phyloP scores from a whole-genome alignment of 495 filamentous ascomycete genomes.

The Venustampulla echinocandica region DNA sequence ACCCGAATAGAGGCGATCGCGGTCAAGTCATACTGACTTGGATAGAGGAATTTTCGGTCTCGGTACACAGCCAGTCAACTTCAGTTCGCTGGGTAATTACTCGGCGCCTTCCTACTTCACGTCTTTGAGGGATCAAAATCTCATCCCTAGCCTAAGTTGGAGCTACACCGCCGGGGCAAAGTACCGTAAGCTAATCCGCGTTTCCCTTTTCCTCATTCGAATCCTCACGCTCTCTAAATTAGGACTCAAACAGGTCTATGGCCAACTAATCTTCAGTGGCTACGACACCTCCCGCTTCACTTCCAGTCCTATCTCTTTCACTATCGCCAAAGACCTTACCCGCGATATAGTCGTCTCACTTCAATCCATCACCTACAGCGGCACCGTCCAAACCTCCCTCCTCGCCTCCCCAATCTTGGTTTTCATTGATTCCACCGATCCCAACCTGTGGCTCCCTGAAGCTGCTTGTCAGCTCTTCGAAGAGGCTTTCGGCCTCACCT shows the following conservation, averaged over 20 bases:
- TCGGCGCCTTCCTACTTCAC: constrained; percentile 40
- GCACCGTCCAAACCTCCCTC: constrained; percentile 14
- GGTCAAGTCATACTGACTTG: background rate
- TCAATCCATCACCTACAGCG: constrained; percentile 33
- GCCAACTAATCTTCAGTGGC: constrained; percentile 46
- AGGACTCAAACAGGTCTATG: constrained; percentile 41
- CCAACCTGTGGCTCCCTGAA: constrained; percentile 47
- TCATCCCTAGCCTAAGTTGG: constrained; percentile 46
- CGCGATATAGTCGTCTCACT: constrained; percentile 43
- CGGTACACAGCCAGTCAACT: constrained; percentile 24
- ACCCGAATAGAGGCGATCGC: background rate
- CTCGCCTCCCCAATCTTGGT: constrained; percentile 27
- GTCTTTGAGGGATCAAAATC: constrained; percentile 34
- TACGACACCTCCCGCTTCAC: constrained; percentile 43
- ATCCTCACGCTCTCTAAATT: constrained; percentile 4
- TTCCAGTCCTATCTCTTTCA: constrained; percentile 37
- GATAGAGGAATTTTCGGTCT: constrained; percentile 20
- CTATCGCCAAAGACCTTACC: constrained; percentile 30
- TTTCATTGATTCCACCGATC: constrained; percentile 47
- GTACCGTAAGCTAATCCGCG: constrained; percentile 38
- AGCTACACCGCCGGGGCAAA: constrained; percentile 49
- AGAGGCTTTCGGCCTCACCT: constrained; percentile 39
- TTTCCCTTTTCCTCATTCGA: constrained; percentile 2
- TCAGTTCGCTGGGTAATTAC: constrained; percentile 20
- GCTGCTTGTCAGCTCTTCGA: constrained; percentile 46